A percentile compares a stretch with the other conserved stretches of the same genome.
phyloP scores from a whole-genome alignment of 495 filamentous ascomycete genomes.

The Talaromyces ruber region DNA sequence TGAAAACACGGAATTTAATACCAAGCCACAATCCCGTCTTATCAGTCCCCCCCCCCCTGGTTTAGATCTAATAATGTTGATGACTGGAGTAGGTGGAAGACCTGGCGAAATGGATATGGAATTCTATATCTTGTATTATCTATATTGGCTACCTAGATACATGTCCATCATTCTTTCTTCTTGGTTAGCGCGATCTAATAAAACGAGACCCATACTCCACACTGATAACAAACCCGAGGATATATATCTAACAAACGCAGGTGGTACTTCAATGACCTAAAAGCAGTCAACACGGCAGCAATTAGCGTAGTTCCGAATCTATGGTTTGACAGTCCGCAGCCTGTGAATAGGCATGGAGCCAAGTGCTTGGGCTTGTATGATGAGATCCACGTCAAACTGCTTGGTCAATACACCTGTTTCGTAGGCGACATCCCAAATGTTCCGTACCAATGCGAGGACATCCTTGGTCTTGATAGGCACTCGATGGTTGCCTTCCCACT shows the following conservation, averaged over 20 bases:
- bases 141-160: too few relatives aligned
- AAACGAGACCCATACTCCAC: neutral
- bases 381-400: neutral
- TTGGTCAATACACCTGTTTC: constrained; percentile 15
- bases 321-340: neutral
- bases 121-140: too few relatives aligned
- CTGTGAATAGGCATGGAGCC: neutral
- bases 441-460: constrained; percentile 35
- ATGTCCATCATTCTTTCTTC: too few relatives aligned
- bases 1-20: too few relatives aligned
- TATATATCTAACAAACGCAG: neutral
- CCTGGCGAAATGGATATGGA: too few relatives aligned
- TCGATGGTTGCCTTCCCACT: constrained; percentile 26
- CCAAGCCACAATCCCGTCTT: neutral
- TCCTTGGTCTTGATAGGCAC: constrained; percentile 48
- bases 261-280: neutral
- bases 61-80: too few relatives aligned
- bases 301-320: neutral
- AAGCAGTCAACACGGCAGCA: neutral
- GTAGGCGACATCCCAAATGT: constrained; percentile 35
- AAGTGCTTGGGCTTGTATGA: neutral
- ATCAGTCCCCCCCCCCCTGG: neutral
- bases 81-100: too few relatives aligned
- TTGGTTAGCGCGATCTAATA: neutral
- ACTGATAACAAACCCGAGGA: neutral